Evolutionary conservation across 1,139 yeast species (phyloP), one percentile per base, ranked within the genome.

Genomic region (Diutina mesorugosa): DNA sequence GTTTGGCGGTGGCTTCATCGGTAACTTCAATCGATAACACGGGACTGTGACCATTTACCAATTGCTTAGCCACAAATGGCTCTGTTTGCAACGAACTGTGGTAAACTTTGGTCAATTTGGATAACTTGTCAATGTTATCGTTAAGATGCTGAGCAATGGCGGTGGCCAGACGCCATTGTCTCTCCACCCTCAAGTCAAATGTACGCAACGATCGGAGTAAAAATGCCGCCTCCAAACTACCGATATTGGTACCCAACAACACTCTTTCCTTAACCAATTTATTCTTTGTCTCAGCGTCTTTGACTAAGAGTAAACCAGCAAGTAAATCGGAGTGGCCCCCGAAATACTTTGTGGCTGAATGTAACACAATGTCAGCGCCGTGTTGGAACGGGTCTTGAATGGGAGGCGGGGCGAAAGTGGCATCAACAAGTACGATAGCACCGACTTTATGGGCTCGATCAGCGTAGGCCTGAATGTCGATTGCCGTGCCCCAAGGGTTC

Each of bases 341-440:
- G 66, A 90, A 85, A 69, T 84, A 91, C 67, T 90, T 90, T 2
- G 97, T 89, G 0, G 91, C 96, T 1, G 96, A 88, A 69, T 90
- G 97, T 82, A 91, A 72, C n/a, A 90, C 81, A 64, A 88, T 69
- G 67, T 90, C 97, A 38, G 86, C 96, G 52, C 93, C 96, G 32
- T 78, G 85, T 48, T 77, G 74, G 70, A 89, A 90, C 6, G 95
- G 93, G 61, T 87, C 80, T 65, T 84, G 90, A 57, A 90, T 72
- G 7, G 97, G 97, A 18, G 96, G 96, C 28, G 97, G 97, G 3
- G 96, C 97, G 68, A 91, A 85, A 0, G 97, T 91, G 0, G 97
- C 80, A 67, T 91, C 98, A 7, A 90, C 85, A 30, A 84, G 65
- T 29, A 91, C 69, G 29, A 73, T 66, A 0, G 96, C 95, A 3